Base-by-base conservation (phyloP, 163 green algal genomes). In the Trebouxiophyceae sp. region DNA sequence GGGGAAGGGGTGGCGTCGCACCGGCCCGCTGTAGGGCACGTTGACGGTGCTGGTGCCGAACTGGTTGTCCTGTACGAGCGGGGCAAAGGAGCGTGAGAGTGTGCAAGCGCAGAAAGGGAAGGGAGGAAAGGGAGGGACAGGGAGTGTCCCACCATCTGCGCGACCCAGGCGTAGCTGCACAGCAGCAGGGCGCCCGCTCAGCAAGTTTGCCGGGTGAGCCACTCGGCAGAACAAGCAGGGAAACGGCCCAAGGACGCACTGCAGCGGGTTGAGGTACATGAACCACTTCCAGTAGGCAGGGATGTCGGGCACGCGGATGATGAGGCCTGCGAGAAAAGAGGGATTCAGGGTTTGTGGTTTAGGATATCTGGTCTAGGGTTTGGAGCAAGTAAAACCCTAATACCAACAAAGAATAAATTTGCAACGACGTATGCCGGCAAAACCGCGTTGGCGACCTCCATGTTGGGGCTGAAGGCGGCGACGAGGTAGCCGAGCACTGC, bases 391-490 rank as follows among this genome's bases (percentile, higher is more conserved):
- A n/a, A n/a, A n/a, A n/a, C n/a, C n/a, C n/a, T n/a, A n/a, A n/a
- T n/a, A n/a, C n/a, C 63, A 23, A 34, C 28, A 31, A 63, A 62
- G 32, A 71, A 66, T 12, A 71, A 44, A 2, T 67, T 24, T 16
- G 39, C n/a, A 8, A 34, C 68, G 57, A 74, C 62, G 28, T 87
- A 74, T 0, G 76, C 75, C 30, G 78, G 78, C 55, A 92, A 67
- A 20, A 71, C 65, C 7, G 79, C 75, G 58, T 86, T 89, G 6
- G 85, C 85, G 1, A 67, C 45, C 34, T 86, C 86, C 64, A 90
- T 70, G 28, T 60, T 83, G 56, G 85, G 76, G 1, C 39, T 50
- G 39, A 92, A 28, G 23, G 74, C 66, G 0, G 77, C 81, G 22
- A 89, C 57, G 28, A 78, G 59, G 66, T 89, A 90, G 0, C 73